A percentile compares a stretch with the other conserved stretches of the same genome.
Evolutionary conservation across 257 asterid species (phyloP).

Genomic region (Salvia hispanica): DNA sequence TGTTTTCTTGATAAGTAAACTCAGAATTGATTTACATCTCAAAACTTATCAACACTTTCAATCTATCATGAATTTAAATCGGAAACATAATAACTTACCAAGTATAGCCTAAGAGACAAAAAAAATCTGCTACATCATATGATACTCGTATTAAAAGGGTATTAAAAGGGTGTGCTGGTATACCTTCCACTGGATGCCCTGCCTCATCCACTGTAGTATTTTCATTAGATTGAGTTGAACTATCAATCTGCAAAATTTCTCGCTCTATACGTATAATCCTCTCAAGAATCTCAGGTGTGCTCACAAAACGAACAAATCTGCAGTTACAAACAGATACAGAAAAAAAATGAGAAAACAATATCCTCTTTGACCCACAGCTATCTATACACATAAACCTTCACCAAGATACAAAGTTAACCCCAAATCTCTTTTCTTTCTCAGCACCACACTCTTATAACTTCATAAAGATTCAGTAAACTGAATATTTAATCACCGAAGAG

Average conservation of each 20-base stretch:
- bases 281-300: conserved; percentile 89
- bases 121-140: background rate
- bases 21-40: too few relatives aligned
- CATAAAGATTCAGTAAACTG: too few relatives aligned
- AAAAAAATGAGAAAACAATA: background rate
- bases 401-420: conserved; percentile 16
- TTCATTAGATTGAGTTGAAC: conserved; percentile 59
- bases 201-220: conserved; percentile 35
- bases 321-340: conserved; percentile 27
- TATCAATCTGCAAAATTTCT: conserved; percentile 78
- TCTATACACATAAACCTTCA: background rate
- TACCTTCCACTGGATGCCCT: conserved; percentile 38
- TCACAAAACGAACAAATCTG: conserved; percentile 84
- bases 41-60: too few relatives aligned
- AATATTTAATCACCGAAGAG: too few relatives aligned
- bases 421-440: conserved; percentile 1
- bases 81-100: background rate
- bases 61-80: too few relatives aligned
- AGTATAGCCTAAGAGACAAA: background rate
- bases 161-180: background rate
- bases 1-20: too few relatives aligned
- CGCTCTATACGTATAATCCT: conserved; percentile 64
- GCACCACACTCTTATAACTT: background rate
- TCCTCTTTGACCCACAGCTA: background rate
- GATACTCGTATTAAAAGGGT: too few relatives aligned